Evolutionary conservation across 352 stramenopile genomes (phyloP), one percentile per base, ranked within the genome.

Genomic region (Pythium dissotocum): DNA sequence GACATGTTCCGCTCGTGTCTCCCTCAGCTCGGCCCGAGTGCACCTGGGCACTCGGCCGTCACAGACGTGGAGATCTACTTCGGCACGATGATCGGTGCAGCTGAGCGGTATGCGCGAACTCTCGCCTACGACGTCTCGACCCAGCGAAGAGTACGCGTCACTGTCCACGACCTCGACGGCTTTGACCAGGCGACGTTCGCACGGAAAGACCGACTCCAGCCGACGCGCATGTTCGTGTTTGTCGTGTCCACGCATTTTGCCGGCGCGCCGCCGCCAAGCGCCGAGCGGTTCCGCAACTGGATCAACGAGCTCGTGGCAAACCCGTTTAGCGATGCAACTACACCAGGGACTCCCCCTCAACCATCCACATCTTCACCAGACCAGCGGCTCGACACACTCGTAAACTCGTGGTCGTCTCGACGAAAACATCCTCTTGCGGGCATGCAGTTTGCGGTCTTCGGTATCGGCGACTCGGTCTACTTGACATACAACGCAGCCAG

Each of bases 171-270:
- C 68, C 83, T 99, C 21, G 94, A 98, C 65, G 75, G 94, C 51
- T 95, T 97, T 48, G 65, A 91, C 14, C 61, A 64, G 0, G 46
- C 66, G 0, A 35, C 32, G 14, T 79, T 80, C 28, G n/a, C 62
- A 4, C 30, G 18, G 21, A 73, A 78, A 10, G 78, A 86, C 14
- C 69, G 42, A n/a, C 69, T 70, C 64, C 54, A 14, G 24, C 28
- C 36, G 32, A 59, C 65, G 42, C 69, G 63, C 40, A 63, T 82
- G 30, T 89, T 83, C 13, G 77, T 99, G 21, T 98, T 99, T 63
- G 71, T 99, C n/a, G 83, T 98, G 35, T 87, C 97, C 2, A 99
- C 97, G 0, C 98, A 99, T 68, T 95, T 96, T 46, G 95, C 97
- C 61, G 97, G 97, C 8, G 95, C 98, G 63, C 84, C 96, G 16